Evolutionary conservation across 805 yeast species (phyloP), one percentile per base, ranked within the genome.

Genomic region (Kluyveromyces siamensis): DNA sequence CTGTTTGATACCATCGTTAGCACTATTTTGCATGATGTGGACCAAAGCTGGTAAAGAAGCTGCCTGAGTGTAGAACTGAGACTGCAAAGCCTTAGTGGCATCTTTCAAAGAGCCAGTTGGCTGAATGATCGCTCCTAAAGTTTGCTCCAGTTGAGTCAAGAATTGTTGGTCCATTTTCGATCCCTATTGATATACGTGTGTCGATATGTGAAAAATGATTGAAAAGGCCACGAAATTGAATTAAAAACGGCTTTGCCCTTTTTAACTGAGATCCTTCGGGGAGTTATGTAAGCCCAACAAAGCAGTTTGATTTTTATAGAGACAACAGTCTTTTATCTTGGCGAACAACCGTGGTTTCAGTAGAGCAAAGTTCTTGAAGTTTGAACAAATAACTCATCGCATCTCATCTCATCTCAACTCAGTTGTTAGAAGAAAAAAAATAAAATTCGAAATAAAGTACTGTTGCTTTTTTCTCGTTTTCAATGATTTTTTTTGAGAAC

Each of bases 61-160:
- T 27, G 87, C 79, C 58, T 81, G 79, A 50, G 78, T 72, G 71
- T 86, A 89, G 66, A 83, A 82, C 46, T 86, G 89, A 54, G 80
- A 74, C 61, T 83, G 79, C 62, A 93, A 77, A 55, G 79, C 75
- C 45, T 75, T 73, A 2, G 96, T 81, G 39, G 98, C 98, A 53
- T 77, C 81, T 66, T 89, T 90, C 67, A 91, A 83, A 50, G 82
- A 82, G 51, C 76, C 77, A 40, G 87, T 80, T n/a, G 97, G 95
- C 52, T 82, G 80, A 58, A 86, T 77, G 44, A 87, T 84, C 64
- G 82, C 84, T 60, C 75, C 75, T 66, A 93, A 78, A 49, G 95
- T 84, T 59, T 77, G 84, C 71, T 87, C 95, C 66, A 90, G 75
- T 43, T 81, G 77, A 53, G 80, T 65, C 56, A 84, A 72, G 65